Base-by-base conservation (phyloP, 2,329 filamentous ascomycete genomes). In the Cladophialophora bantiana region DNA sequence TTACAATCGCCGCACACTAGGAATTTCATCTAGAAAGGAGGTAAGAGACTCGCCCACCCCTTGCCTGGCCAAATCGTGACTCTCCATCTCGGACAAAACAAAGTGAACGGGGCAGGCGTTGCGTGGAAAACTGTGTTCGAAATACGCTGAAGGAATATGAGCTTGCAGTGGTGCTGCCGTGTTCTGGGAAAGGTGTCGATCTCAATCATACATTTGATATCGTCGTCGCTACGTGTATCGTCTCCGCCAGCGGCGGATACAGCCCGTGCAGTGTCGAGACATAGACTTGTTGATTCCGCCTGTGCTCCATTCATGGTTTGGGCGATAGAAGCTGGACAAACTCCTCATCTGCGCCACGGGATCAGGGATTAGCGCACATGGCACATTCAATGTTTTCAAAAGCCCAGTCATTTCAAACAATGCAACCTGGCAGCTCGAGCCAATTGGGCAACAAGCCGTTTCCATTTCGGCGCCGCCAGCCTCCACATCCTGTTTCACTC, bases 321-420 rank as follows among this genome's bases (percentile, higher is more conserved):
- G 71, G 71, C 4, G 71, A 73, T 10, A 73, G 67, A 18, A 73
- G 68, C 48, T 72, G 69, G 12, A 71, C 71, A 53, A 73, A 73
- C 62, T 73, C 71, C 62, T 73, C 70, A 56, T 73, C 71, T 73
- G 63, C 38, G 40, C 10, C n/a, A 20, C 13, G 9, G 32, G 52
- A 1, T 20, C 2, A 56, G 15, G n/a, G 13, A 26, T 55, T 53
- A 63, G 48, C 18, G 35, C 26, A 20, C 32, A 32, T 20, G 26
- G 13, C 26, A 20, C 18, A 34, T 1, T 3, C 45, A 54, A 34
- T 20, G 15, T 4, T n/a, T 42, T 42, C 40, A 6, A 5, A 42
- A n/a, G 40, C 40, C 18, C 15, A n/a, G 40, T n/a, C 40, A 42
- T 42, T 10, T 42, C 40, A 20, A 50, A 48, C 34, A 7, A 52